Evolutionary conservation across 768 basidiomycete genomes (phyloP), one percentile per base, ranked within the genome.

Genomic region (Hygrocybe punicea): DNA sequence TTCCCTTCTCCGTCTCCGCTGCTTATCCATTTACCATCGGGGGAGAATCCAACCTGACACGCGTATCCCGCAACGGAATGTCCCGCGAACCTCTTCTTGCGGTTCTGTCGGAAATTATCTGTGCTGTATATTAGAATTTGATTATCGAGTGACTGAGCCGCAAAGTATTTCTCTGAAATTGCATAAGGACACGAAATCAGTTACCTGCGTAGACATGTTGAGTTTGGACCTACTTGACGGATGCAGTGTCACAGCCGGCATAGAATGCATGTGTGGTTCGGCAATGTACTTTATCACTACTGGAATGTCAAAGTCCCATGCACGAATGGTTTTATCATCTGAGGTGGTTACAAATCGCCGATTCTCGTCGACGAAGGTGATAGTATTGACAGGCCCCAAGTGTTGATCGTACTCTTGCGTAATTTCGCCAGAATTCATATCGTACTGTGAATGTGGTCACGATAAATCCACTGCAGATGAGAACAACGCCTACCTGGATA

Each of bases 281-380:
- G 97, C 96, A 58, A 98, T 98, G 71, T 98, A 97, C 73, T 99
- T 99, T 79, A 99, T 98, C 53, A 97, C 93, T 35, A 98, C 97
- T 5, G 97, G 97, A 60, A 99, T 98, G 73, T 99, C 97, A 71
- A 89, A 98, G 71, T 99, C 97, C 97, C 97, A 99, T 16, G 93
- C 96, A 45, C 97, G 87, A 60, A 99, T 97, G 2, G 94, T 97
- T 76, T 98, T 98, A 76, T 99, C 97, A 69, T 99, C 97, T 9
- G 94, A 98, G 13, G 96, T 98, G 2, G 97, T 98, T 53, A 98
- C 89, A 68, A 99, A 98, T 56, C 96, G 84, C 62, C 97, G 81
- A 69, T 98, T 98, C 67, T 99, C 94, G 66, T 99, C 97, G 34
- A 98, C 94, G 71, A 98, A 99, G 2, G 95, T 99, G 65, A 98